Evolutionary conservation across 768 basidiomycete genomes (phyloP), one percentile per base, ranked within the genome.

Genomic region (Vishniacozyma victoriae): DNA sequence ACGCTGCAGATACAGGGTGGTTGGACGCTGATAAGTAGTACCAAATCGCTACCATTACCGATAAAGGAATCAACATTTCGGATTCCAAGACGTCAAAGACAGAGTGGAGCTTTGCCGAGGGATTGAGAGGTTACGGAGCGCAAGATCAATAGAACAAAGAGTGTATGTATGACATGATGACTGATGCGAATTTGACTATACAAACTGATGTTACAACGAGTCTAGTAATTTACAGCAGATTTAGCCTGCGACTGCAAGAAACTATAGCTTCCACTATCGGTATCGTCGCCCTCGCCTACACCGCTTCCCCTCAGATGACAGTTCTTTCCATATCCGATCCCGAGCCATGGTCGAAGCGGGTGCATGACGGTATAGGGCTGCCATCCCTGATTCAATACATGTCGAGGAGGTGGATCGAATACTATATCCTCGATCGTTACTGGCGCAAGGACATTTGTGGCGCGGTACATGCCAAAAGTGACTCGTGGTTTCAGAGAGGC

Each of bases 81-180:
- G 89, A 88, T 53, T 81, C 89, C 23, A 77, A 81, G 54, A 75
- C 78, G 35, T 73, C 87, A 4, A 79, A 84, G 54, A 95, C 93
- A 1, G 74, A 80, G 19, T 99, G 95, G 95, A 75, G 77, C 26
- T 97, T 96, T 64, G 93, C 91, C 14, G 93, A 97, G 71, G 83
- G 82, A 18, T 84, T 96, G 60, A 47, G 71, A 44, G 68, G 69
- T n/a, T 95, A 93, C 67, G 90, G 91, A 22, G 78, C 86, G 24
- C 88, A 93, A 75, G 85, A 81, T n/a, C 85, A 89, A 78, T 92
- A 74, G 77, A n/a, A n/a, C n/a, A n/a, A n/a, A n/a, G n/a, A n/a
- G n/a, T n/a, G n/a, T n/a, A n/a, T n/a, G n/a, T n/a, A n/a, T n/a
- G n/a, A n/a, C n/a, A n/a, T n/a, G n/a, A n/a, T n/a, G n/a, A n/a